Base-by-base conservation (phyloP, 495 filamentous ascomycete species). In the Elasticomyces elasticus region DNA sequence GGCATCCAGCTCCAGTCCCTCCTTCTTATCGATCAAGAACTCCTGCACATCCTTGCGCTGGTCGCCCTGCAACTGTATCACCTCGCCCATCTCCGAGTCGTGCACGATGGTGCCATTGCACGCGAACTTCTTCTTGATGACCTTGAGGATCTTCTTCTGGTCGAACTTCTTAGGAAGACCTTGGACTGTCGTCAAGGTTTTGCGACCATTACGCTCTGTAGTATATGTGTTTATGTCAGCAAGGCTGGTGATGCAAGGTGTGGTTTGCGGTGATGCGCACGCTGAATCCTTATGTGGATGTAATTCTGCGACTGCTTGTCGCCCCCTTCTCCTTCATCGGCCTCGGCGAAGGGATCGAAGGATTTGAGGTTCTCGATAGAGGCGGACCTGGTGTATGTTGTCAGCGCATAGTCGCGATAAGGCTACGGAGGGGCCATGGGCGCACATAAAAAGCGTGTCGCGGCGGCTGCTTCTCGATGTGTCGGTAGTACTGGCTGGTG, bases 321-420 rank as follows among this genome's bases (percentile, higher is more conserved):
- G 76, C 89, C 89, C 72, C 86, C 87, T 75, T 92, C 89, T 81
- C 95, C 48, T 19, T 20, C 91, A 87, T 97, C 92, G 84, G 91
- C 94, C 87, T 98, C 92, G 84, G 92, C 92, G 91, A 98, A 98
- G 85, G 92, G 92, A 86, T 98, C 92, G 85, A 91, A 92, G 82
- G 88, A 85, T 83, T 94, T 95, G 76, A 96, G 87, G 81, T 97
- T 96, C 92, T 95, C 86, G 88, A 95, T 95, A 49, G 24, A 33
- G 30, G 30, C 33, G 49, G 49, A 51, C 49, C 28, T 51, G 49
- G 20, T 17, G 25, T 28, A 33, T 15, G 15, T 9, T 27, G 49
- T 22, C 28, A 51, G 35, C 28, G 49, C 28, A n/a, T 37, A 23
- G 33, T 37, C 17, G 22, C 20, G 28, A 49, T 30, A 49, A 33